phyloP scores from a whole-genome alignment of 1,284 basidiomycete genomes.

The Pascua guehoae region DNA sequence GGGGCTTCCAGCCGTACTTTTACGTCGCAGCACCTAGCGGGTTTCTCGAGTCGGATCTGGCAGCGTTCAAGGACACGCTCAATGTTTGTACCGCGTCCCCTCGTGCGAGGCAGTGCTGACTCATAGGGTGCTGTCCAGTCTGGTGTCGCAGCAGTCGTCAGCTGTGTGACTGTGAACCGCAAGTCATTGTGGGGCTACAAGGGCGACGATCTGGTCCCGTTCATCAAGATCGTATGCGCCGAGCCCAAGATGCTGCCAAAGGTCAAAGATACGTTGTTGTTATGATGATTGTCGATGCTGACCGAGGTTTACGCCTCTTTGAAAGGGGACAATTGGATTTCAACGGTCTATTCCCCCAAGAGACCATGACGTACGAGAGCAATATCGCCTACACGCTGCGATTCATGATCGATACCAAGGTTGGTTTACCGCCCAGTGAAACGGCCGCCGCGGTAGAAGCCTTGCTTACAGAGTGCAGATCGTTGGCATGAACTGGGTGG shows the following conservation, averaged over 20 bases:
- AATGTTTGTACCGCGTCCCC: slow-evolving; percentile 61
- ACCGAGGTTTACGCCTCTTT: slow-evolving; percentile 65
- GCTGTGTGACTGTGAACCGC: slow-evolving; percentile 63
- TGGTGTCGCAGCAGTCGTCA: slow-evolving; percentile 53
- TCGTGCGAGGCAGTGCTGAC: not conserved
- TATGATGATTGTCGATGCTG: slow-evolving; percentile 11
- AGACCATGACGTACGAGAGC: slow-evolving; percentile 76
- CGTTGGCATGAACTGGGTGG: slow-evolving; percentile 97
- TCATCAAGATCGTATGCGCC: slow-evolving; percentile 73
- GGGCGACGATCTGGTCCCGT: slow-evolving; percentile 71
- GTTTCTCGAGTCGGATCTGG: slow-evolving; percentile 65
- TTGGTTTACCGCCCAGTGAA: slow-evolving; percentile 34
- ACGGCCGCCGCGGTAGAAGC: no score
- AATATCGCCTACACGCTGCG: slow-evolving; percentile 83
- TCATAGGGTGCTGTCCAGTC: slow-evolving; percentile 29
- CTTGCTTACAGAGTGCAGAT: slow-evolving; percentile 55
- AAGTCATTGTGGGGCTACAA: slow-evolving; percentile 80
- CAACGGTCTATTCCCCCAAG: slow-evolving; percentile 62
- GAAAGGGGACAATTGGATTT: slow-evolving; percentile 77
- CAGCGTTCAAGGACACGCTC: slow-evolving; percentile 63
- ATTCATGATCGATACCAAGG: slow-evolving; percentile 95
- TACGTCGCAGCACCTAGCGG: slow-evolving; percentile 81
- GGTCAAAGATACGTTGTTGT: slow-evolving; percentile 76
- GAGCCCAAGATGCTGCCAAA: slow-evolving; percentile 74
- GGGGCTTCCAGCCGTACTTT: slow-evolving; percentile 84